A percentile compares a stretch with the other conserved stretches of the same genome.
Conservation (phyloP, 176 grass and related monocot genomes). For the Saccharum officinarum region DNA sequence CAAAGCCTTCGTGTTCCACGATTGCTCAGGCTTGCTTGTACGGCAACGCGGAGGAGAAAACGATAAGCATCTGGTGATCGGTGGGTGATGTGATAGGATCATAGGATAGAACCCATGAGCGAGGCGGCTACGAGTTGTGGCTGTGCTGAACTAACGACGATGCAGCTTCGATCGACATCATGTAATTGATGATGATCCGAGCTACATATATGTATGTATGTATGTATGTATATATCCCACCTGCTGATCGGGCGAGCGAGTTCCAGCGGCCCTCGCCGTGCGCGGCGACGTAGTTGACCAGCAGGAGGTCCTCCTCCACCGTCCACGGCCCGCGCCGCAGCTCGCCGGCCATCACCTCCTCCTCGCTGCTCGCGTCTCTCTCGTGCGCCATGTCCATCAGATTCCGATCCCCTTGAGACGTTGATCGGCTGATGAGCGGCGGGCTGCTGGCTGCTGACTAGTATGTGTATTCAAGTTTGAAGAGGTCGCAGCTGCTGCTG, state of each 20-base stretch:
- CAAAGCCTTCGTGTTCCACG: not conserved
- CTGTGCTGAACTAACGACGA: not conserved
- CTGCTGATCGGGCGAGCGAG: conserved; percentile 88
- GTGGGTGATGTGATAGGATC: not conserved
- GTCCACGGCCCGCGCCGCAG: conserved; percentile 91
- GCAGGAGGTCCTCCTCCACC: conserved; percentile 84
- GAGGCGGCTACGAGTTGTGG: not conserved
- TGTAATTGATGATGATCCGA: not conserved
- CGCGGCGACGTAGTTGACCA: conserved; percentile 76
- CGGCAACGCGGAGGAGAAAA: conserved; percentile 16
- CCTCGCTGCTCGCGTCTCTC: conserved; percentile 55
- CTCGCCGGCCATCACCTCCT: conserved; percentile 61
- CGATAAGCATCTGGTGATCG: conserved; percentile 5
- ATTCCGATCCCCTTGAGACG: not conserved
- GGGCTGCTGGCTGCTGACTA: not conserved
- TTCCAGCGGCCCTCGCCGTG: conserved; percentile 98
- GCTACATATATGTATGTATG: not conserved
- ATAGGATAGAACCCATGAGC: not conserved
- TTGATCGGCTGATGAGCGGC: not conserved
- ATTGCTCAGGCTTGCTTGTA: not conserved
- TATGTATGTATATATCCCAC: conserved; percentile 36
- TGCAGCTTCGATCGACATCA: not conserved
- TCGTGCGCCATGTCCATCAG: conserved; percentile 57
- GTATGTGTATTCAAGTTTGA: not conserved
- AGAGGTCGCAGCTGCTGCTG: not conserved